Base-by-base conservation (phyloP, 129 eudicot genomes). In the sunflower (Helianthus annuus) region DNA sequence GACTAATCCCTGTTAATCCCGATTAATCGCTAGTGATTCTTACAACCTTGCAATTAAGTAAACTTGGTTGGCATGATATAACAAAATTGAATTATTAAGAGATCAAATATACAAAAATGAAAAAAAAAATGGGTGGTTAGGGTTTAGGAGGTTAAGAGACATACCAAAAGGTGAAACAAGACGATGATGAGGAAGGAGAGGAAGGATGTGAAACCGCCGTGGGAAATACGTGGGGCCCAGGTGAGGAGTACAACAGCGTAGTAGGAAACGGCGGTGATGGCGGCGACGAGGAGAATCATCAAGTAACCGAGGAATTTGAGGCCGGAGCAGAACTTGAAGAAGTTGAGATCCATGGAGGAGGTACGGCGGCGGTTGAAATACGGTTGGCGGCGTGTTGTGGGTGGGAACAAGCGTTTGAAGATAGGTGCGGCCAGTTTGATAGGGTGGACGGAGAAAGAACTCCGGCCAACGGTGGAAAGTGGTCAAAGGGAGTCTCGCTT, bases 231-330 rank as follows among this genome's bases (percentile, higher is more conserved):
- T 0, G 96, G 96, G 13, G 66, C 91, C 77, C 90, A 91, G 29
- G 86, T 82, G 76, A 91, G 48, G 52, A 91, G 67, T 12, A 91
- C 78, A 48, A 91, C 91, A 53, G 84, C 97, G 63, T 89, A 82
- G 71, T 91, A 88, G 2, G 96, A 82, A 19, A 86, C 73, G 4
- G 72, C 89, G 56, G 88, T 55, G 36, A 91, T 82, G 4, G 78
- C 87, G 13, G 86, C 75, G 10, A 91, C 96, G 7, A 91, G 77
- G 36, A 83, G 49, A 78, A 91, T 79, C 87, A 91, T 91, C 6
- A 88, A 65, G 85, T 91, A 88, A 42, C 97, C 97, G 22, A 91
- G 83, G 69, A 83, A 78, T 69, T 82, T 89, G 70, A 91, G 88
- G 63, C 96, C 85, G 24, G 97, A 85, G 68, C 96, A 91, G 64